Evolutionary conservation across 371 early-diverging fungal species (phyloP).

Genomic region (Haplosporangium sp.): DNA sequence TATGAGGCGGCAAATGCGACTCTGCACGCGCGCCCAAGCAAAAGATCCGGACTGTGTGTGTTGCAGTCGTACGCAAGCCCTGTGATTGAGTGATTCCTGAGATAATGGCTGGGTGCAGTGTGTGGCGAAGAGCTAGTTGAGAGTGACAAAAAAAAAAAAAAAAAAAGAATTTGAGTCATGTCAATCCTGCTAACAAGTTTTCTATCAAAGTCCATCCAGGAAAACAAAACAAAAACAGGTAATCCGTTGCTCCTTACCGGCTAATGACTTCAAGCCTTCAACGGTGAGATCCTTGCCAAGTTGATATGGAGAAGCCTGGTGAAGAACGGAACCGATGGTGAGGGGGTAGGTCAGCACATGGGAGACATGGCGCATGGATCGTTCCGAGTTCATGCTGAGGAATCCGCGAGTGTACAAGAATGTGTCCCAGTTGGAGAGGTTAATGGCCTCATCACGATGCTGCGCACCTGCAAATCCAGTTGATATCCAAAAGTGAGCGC

Average conservation of each 20-base stretch:
- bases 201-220: background rate
- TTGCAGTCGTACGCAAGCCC: constrained; percentile 59
- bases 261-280: constrained; percentile 78
- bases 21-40: constrained; percentile 85
- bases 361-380: constrained; percentile 85
- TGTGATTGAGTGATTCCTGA: constrained; percentile 60
- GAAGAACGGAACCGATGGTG: constrained; percentile 83
- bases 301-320: constrained; percentile 79
- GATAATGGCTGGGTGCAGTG: constrained; percentile 64
- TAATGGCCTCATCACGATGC: constrained; percentile 81
- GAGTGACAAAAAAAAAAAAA: constrained; percentile 2
- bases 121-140: constrained; percentile 72
- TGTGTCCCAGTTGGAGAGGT: constrained; percentile 85
- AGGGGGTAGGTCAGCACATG: constrained; percentile 86
- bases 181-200: too few relatives aligned
- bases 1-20: constrained; percentile 79
- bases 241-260: constrained; percentile 56
- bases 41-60: constrained; percentile 76
- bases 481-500: too few relatives aligned
- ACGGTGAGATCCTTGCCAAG: constrained; percentile 75
- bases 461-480: constrained; percentile 64
- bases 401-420: constrained; percentile 87
- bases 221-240: constrained; percentile 25
- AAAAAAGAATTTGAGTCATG: background rate
- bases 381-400: constrained; percentile 77